Conservation (phyloP, 192 early-diverging fungal species). For the Linnemannia elongata region DNA sequence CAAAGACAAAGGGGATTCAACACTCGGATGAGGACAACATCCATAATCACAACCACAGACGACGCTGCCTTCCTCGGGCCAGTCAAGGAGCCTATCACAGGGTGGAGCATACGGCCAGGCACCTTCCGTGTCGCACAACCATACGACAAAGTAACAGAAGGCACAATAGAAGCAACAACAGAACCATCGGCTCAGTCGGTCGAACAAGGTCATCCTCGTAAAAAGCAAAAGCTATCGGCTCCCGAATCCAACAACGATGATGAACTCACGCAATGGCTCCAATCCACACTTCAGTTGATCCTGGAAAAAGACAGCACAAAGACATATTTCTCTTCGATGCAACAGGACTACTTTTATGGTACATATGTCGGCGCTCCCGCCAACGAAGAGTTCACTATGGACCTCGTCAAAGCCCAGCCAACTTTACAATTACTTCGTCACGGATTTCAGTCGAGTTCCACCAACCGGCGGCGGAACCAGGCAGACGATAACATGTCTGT, state of each 20-base stretch:
- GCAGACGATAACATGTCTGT: not conserved
- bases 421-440: conserved; percentile 26
- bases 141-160: conserved; percentile 17
- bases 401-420: conserved; percentile 33
- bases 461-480: not conserved
- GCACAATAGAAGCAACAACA: not conserved
- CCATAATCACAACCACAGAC: not conserved
- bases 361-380: conserved; percentile 20
- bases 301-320: not conserved
- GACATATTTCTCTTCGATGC: not conserved
- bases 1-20: not conserved
- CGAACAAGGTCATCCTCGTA: not conserved
- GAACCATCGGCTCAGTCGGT: not conserved
- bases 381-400: conserved; percentile 17
- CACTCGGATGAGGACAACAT: not conserved
- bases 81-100: conserved; percentile 3
- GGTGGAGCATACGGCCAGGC: conserved; percentile 42
- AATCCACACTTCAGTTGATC: not conserved
- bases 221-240: conserved; percentile 20
- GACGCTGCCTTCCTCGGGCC: conserved; percentile 13
- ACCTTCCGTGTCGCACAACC: conserved; percentile 42
- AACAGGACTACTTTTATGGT: conserved; percentile 30
- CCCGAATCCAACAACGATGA: not conserved
- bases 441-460: conserved; percentile 18
- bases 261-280: conserved; percentile 22